These are phyloP conservation scores for Mortierella hygrophila DNA, from an alignment of 192 early-diverging fungal species.

Conservation along the genomic window DNA sequence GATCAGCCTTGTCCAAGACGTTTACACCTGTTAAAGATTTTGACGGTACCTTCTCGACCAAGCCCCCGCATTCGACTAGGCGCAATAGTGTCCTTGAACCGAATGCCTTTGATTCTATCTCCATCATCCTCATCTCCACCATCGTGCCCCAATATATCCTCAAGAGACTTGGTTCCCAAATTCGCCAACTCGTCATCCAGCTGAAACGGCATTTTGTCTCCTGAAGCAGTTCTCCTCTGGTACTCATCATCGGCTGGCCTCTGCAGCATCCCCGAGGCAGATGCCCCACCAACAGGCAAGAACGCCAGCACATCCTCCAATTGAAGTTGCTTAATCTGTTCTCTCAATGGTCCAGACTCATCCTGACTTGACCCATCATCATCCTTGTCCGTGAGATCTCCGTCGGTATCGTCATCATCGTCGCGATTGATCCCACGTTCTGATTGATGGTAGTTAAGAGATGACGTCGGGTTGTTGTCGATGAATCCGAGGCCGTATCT, in stretches of 20 bases:
- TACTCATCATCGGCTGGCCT: conserved; percentile 5
- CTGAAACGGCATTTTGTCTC: conserved; percentile 48
- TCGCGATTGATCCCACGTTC: conserved; percentile 2
- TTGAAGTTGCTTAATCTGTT: conserved; percentile 49
- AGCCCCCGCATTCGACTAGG: conserved; percentile 17
- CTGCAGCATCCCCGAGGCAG: conserved; percentile 23
- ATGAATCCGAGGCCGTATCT: conserved; percentile 36
- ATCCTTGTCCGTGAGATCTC: conserved; percentile 22
- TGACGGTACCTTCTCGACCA: conserved; percentile 31
- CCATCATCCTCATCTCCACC: conserved; percentile 36
- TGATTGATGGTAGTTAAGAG: not conserved
- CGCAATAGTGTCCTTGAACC: conserved; percentile 22
- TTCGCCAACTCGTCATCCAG: conserved; percentile 48
- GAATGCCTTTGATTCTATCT: conserved; percentile 16
- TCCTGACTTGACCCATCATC: conserved; percentile 24
- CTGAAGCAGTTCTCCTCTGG: conserved; percentile 29
- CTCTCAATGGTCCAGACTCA: conserved; percentile 39
- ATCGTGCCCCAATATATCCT: conserved; percentile 38
- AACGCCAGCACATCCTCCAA: conserved; percentile 50
- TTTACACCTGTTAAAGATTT: not conserved
- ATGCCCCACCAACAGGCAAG: conserved; percentile 29
- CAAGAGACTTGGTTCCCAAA: conserved; percentile 29
- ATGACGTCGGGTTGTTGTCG: conserved; percentile 1
- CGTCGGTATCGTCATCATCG: conserved; percentile 22
- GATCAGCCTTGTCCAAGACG: not conserved